Conservation (phyloP, 441 rosid genomes). For the Capsella rubella region DNA sequence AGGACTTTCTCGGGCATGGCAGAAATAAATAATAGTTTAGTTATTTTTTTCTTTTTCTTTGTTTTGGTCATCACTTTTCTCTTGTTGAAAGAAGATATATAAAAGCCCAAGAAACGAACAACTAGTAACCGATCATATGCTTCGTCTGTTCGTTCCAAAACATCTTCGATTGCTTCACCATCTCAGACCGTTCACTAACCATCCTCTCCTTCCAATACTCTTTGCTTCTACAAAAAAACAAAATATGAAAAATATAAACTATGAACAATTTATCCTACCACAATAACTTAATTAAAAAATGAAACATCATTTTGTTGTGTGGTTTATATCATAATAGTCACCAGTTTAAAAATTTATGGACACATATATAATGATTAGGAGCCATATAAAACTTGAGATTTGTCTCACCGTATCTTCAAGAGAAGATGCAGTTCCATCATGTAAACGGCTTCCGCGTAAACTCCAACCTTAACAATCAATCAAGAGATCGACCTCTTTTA, state of each 20-base stretch:
- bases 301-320: not conserved
- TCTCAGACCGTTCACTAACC: slow-evolving; percentile 60
- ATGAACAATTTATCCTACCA: slow-evolving; percentile 1
- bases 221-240: slow-evolving; percentile 58
- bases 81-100: not conserved
- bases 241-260: not conserved
- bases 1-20: not conserved
- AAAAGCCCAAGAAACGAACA: slow-evolving; percentile 2
- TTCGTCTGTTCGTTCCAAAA: slow-evolving; percentile 77
- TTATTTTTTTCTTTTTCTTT: too few species aligned
- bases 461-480: slow-evolving; percentile 61
- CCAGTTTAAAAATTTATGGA: not conserved
- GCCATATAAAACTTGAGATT: slow-evolving; percentile 11
- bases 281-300: not conserved
- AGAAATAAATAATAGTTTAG: not conserved
- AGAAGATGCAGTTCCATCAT: slow-evolving; percentile 80
- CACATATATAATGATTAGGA: slow-evolving; percentile 4
- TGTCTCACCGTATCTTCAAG: slow-evolving; percentile 62
- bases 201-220: slow-evolving; percentile 80
- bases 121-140: slow-evolving; percentile 62
- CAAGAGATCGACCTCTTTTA: not conserved
- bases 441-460: slow-evolving; percentile 68
- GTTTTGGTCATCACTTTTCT: not conserved
- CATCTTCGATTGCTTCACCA: slow-evolving; percentile 73
- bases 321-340: not conserved